phyloP scores from a whole-genome alignment of 1,139 yeast species.

The Suzukiozyma palmioleophila region DNA sequence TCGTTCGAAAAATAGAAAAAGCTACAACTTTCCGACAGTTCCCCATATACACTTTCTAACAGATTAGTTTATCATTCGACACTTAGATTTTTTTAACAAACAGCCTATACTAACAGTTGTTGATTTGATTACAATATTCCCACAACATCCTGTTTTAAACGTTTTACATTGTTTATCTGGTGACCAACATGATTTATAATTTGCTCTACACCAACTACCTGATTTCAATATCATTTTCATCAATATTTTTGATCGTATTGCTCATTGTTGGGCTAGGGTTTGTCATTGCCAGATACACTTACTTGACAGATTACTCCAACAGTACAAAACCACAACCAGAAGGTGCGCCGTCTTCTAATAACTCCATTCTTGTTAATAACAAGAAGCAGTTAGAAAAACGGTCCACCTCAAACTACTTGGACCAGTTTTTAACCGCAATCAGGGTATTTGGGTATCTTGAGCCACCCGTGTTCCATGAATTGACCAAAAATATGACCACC shows the following conservation, averaged over 20 bases:
- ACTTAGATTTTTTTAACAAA: too few species aligned
- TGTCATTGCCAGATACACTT: slow-evolving; percentile 36
- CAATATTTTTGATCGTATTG: slow-evolving; percentile 21
- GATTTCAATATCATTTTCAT: slow-evolving; percentile 30
- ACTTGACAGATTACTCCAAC: slow-evolving; percentile 34
- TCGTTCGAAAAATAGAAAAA: too few species aligned
- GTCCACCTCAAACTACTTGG: slow-evolving; percentile 52
- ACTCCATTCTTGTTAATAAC: slow-evolving; percentile 23
- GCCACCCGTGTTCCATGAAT: slow-evolving; percentile 83
- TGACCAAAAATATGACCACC: slow-evolving; percentile 89
- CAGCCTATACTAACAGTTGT: too few species aligned
- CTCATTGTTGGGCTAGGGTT: slow-evolving; percentile 18
- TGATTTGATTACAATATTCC: too few species aligned
- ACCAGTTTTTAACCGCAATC: slow-evolving; percentile 85
- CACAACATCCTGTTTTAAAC: too few species aligned
- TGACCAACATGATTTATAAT: neutral
- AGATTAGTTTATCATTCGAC: too few species aligned
- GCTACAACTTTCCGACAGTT: too few species aligned
- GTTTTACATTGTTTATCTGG: neutral
- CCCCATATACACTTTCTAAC: too few species aligned
- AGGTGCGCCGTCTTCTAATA: slow-evolving; percentile 4
- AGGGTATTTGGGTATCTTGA: slow-evolving; percentile 93
- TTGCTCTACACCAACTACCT: neutral
- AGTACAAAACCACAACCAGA: slow-evolving; percentile 15
- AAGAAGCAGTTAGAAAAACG: slow-evolving; percentile 21